A percentile compares a stretch with the other conserved stretches of the same genome.
These are phyloP conservation scores for Reticulascus tulasneorum DNA, from an alignment of 2,329 filamentous ascomycete species.

Conservation along the genomic window DNA sequence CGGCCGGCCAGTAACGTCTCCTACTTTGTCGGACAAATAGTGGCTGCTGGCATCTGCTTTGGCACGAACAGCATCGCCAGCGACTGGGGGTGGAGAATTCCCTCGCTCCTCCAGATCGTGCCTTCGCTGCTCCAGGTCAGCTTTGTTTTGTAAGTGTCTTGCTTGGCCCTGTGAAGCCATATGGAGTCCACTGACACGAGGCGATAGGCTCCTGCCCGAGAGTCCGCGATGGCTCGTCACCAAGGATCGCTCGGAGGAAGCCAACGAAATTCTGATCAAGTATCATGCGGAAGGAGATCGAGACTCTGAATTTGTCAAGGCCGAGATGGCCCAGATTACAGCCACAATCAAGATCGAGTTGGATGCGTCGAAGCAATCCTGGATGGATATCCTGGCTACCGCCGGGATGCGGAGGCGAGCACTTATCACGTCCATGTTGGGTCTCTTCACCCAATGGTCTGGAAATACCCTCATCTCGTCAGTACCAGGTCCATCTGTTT, in stretches of 20 bases:
- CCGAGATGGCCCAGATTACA: constrained; percentile 58
- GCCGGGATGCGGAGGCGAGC: constrained; percentile 46
- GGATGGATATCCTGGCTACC: constrained; percentile 48
- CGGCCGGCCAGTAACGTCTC: constrained; percentile 38
- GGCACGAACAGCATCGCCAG: constrained; percentile 36
- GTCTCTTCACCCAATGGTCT: constrained; percentile 51
- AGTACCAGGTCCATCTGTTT: constrained; percentile 13
- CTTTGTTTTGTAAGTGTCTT: constrained; percentile 39
- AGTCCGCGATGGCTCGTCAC: constrained; percentile 29
- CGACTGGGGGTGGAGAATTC: constrained; percentile 41
- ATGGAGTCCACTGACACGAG: constrained; percentile 33
- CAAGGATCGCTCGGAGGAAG: constrained; percentile 26
- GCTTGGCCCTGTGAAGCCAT: too few relatives aligned
- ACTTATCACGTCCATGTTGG: constrained; percentile 44
- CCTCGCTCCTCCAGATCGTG: constrained; percentile 41
- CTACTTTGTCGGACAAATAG: constrained; percentile 48
- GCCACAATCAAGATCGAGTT: constrained; percentile 52
- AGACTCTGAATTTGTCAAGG: constrained; percentile 48
- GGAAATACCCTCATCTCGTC: constrained; percentile 44
- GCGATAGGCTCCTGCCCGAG: constrained; percentile 25
- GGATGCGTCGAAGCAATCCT: constrained; percentile 48
- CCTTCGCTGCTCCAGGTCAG: constrained; percentile 37
- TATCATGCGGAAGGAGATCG: constrained; percentile 50
- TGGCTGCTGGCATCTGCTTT: constrained; percentile 47
- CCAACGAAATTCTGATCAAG: constrained; percentile 26